phyloP scores from a whole-genome alignment of 371 early-diverging fungal genomes.

The Synchytrium microbalum region DNA sequence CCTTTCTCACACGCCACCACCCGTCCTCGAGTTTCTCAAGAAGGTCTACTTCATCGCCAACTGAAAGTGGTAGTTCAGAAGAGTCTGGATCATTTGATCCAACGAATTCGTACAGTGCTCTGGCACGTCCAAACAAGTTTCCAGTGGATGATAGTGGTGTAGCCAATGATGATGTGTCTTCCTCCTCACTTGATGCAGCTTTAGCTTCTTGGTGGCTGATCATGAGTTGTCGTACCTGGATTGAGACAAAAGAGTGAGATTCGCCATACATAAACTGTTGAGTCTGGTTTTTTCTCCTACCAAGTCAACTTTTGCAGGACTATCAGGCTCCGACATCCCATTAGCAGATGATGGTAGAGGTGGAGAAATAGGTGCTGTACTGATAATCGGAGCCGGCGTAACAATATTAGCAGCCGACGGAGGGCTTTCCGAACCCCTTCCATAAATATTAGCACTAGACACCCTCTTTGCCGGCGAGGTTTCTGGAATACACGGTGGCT shows the following conservation, averaged over 20 bases:
- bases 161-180: background rate
- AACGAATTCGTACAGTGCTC: slow-evolving; percentile 32
- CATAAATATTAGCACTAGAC: no score
- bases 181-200: background rate
- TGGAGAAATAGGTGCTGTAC: background rate
- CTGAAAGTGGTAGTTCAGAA: slow-evolving; percentile 23
- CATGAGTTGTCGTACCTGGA: background rate
- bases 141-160: slow-evolving; percentile 2
- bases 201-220: slow-evolving; percentile 2
- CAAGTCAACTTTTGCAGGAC: background rate
- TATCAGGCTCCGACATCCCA: background rate
- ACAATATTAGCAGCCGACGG: no score
- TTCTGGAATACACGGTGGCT: background rate
- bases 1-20: slow-evolving; percentile 9
- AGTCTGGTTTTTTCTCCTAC: slow-evolving; percentile 1
- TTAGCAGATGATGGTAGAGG: background rate
- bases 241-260: background rate
- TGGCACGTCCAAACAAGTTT: slow-evolving; percentile 12
- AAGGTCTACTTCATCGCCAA: slow-evolving; percentile 29
- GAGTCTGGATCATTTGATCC: slow-evolving; percentile 19
- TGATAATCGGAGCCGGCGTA: no score
- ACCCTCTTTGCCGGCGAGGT: background rate
- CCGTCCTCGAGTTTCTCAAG: slow-evolving; percentile 38
- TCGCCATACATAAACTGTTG: background rate
- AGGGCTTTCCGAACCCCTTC: no score